Conservation (phyloP, 768 basidiomycete genomes). For the Mycena albidolilacea region DNA sequence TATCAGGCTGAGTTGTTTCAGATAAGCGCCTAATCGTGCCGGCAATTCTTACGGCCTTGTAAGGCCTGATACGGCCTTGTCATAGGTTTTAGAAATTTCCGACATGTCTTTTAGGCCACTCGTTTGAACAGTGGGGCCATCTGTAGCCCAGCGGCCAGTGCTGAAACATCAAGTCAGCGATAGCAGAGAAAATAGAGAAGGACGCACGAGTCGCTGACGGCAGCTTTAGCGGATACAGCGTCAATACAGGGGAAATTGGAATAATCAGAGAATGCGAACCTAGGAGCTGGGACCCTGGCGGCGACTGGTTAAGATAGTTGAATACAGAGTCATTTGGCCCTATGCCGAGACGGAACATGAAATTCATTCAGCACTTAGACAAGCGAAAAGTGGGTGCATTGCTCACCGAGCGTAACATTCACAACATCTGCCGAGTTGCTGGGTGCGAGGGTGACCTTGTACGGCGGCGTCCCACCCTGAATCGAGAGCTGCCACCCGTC, state of each 20-base stretch:
- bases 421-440: slow-evolving; percentile 2
- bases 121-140: slow-evolving; percentile 7
- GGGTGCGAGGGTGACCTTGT: slow-evolving; percentile 19
- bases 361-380: slow-evolving; percentile 6
- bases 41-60: too few relatives aligned
- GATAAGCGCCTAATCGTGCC: too few relatives aligned
- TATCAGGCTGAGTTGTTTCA: too few relatives aligned
- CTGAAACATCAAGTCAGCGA: slow-evolving; percentile 4
- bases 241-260: slow-evolving; percentile 8
- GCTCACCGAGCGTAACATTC: slow-evolving; percentile 23
- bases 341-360: slow-evolving; percentile 2
- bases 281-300: slow-evolving; percentile 2
- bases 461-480: slow-evolving; percentile 27
- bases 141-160: slow-evolving; percentile 20
- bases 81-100: too few relatives aligned
- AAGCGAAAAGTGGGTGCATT: neutral
- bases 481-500: slow-evolving; percentile 15
- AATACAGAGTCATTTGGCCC: slow-evolving; percentile 13
- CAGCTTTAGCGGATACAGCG: slow-evolving; percentile 10
- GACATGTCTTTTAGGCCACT: slow-evolving; percentile 2
- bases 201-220: slow-evolving; percentile 26
- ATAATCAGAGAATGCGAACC: slow-evolving; percentile 15
- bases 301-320: slow-evolving; percentile 15
- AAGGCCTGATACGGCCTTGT: too few relatives aligned
- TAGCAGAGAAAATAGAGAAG: slow-evolving; percentile 7